A percentile compares a stretch with the other conserved stretches of the same genome.
Conservation (phyloP, 225 moss, liverwort and hornwort genomes). For the Rhytidiadelphus loreus region DNA sequence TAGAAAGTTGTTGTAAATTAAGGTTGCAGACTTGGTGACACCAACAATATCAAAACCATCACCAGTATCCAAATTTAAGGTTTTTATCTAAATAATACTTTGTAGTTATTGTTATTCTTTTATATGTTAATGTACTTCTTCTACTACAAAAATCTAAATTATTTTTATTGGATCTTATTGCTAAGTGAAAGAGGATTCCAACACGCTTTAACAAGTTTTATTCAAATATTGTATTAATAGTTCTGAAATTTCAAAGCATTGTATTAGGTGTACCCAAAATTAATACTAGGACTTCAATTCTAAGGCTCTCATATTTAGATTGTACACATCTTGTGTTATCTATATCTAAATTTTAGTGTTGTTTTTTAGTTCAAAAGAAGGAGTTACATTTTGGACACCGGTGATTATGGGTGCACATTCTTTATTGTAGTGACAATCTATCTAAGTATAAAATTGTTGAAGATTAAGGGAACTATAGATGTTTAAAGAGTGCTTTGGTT, state of each 20-base stretch:
- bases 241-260: neutral
- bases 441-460: neutral
- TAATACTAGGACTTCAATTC: neutral
- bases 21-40: neutral
- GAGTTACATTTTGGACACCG: neutral
- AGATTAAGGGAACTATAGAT: neutral
- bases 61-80: accelerated
- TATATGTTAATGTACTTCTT: accelerated
- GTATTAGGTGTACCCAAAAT: neutral
- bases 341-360: neutral
- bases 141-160: neutral
- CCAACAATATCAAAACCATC: neutral
- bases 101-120: neutral
- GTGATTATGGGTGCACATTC: neutral
- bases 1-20: neutral
- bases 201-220: accelerated
- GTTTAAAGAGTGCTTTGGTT: neutral
- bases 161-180: neutral
- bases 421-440: neutral
- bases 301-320: neutral
- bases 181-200: neutral
- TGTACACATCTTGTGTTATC: neutral
- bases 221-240: neutral
- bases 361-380: neutral
- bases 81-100: neutral